A percentile compares a stretch with the other conserved stretches of the same genome.
These are phyloP conservation scores for Gonapodya prolifera DNA, from an alignment of 192 early-diverging fungal species.

Conservation along the genomic window DNA sequence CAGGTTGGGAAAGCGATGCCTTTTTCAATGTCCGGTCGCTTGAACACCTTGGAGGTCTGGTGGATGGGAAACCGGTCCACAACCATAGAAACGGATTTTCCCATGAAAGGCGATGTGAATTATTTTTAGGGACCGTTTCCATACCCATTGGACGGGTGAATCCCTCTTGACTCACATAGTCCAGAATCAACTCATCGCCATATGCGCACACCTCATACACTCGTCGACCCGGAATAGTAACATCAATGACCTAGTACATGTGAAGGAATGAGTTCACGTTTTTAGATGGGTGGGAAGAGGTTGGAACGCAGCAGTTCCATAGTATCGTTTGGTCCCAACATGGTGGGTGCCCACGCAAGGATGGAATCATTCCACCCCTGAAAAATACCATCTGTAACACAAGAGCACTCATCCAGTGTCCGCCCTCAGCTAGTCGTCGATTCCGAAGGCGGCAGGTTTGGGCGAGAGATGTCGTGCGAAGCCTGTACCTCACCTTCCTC, in stretches of 20 bases:
- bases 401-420: conserved; percentile 62
- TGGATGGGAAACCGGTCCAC: neutral
- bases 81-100: neutral
- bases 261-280: no score
- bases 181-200: neutral
- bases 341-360: no score
- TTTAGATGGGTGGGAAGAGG: no score
- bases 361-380: no score
- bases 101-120: neutral
- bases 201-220: conserved; percentile 6
- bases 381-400: no score
- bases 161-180: neutral
- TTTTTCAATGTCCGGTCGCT: conserved; percentile 1
- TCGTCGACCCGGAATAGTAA: neutral
- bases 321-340: no score
- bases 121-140: no score
- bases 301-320: no score
- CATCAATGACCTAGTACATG: conserved; percentile 1
- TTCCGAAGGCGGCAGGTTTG: conserved; percentile 71
- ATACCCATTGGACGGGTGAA: neutral
- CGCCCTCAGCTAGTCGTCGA: conserved; percentile 63
- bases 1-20: conserved; percentile 74
- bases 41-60: conserved; percentile 2
- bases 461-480: conserved; percentile 50
- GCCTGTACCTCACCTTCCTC: conserved; percentile 4